Evolutionary conservation across 768 basidiomycete genomes (phyloP).

Genomic region (Omphalotus guepiniiformis): DNA sequence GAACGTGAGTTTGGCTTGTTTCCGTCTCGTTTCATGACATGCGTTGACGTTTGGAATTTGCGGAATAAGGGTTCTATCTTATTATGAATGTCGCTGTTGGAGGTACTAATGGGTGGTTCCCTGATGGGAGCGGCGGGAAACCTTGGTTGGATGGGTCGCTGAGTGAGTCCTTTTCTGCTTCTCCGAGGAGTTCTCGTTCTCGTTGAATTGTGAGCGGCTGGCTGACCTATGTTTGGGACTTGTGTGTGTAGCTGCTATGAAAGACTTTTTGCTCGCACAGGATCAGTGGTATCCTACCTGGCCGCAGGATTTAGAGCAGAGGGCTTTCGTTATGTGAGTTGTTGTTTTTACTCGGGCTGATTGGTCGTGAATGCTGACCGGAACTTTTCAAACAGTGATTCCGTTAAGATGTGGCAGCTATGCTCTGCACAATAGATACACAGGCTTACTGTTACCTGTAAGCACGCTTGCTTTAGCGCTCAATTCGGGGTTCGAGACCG

Average conservation of each 20-base stretch:
- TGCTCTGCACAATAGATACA: no score
- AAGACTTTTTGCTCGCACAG: constrained; percentile 55
- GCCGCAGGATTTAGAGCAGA: constrained; percentile 56
- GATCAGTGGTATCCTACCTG: constrained; percentile 71
- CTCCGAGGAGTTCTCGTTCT: constrained; percentile 4
- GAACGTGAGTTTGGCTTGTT: constrained; percentile 34
- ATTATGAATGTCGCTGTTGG: constrained; percentile 82
- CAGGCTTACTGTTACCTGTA: no score
- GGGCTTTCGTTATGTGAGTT: constrained; percentile 69
- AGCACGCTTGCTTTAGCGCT: no score
- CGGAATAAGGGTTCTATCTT: constrained; percentile 68
- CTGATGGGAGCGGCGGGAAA: constrained; percentile 76
- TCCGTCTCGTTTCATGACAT: no score
- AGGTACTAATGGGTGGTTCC: constrained; percentile 92
- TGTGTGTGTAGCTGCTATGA: constrained; percentile 71
- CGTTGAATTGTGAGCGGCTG: not conserved
- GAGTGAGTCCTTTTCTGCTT: constrained; percentile 32
- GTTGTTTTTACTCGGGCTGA: not conserved
- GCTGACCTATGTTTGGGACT: no score
- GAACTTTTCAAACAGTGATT: constrained; percentile 4
- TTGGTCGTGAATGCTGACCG: not conserved
- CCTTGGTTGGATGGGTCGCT: constrained; percentile 75
- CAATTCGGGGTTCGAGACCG: no score
- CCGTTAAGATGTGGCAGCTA: constrained; percentile 12
- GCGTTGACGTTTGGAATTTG: not conserved